Evolutionary conservation across 768 basidiomycete species (phyloP).

Genomic region (Pholiota molesta): DNA sequence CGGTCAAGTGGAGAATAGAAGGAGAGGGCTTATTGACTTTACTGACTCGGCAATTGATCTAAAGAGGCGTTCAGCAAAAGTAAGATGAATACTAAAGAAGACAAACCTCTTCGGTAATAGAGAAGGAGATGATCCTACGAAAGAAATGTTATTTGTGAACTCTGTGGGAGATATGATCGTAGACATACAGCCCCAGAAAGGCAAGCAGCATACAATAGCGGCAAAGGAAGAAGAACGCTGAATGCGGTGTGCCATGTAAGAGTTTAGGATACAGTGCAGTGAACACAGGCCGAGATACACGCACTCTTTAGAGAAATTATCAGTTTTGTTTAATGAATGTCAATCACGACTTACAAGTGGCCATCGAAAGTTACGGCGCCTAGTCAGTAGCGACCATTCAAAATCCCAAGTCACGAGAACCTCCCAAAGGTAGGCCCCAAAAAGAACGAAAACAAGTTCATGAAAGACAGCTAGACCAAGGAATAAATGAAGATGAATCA

Average conservation of each 20-base stretch:
- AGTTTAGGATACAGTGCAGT: background rate
- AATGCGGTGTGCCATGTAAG: background rate
- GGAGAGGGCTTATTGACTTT: background rate
- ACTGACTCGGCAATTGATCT: constrained; percentile 67
- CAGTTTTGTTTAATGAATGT: background rate
- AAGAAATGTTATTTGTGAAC: background rate
- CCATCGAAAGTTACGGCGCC: constrained; percentile 66
- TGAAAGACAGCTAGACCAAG: constrained; percentile 51
- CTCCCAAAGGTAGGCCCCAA: constrained; percentile 73
- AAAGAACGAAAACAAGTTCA: constrained; percentile 63
- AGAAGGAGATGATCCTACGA: constrained; percentile 59
- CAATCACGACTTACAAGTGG: constrained; percentile 53
- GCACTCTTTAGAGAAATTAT: background rate
- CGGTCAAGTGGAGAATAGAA: background rate
- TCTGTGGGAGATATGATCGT: too few relatives aligned
- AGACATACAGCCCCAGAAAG: constrained; percentile 61
- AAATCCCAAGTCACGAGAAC: constrained; percentile 63
- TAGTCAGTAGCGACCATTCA: constrained; percentile 64
- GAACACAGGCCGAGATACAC: background rate
- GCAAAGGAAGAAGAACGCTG: constrained; percentile 69
- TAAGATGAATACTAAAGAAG: constrained; percentile 6
- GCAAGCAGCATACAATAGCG: constrained; percentile 75
- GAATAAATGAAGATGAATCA: background rate
- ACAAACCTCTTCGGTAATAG: constrained; percentile 48
- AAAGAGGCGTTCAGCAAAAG: constrained; percentile 16